A percentile compares a stretch with the other conserved stretches of the same genome.
These are phyloP conservation scores for Phialemonium atrogriseum DNA, from an alignment of 2,329 filamentous ascomycete species.

Conservation along the genomic window DNA sequence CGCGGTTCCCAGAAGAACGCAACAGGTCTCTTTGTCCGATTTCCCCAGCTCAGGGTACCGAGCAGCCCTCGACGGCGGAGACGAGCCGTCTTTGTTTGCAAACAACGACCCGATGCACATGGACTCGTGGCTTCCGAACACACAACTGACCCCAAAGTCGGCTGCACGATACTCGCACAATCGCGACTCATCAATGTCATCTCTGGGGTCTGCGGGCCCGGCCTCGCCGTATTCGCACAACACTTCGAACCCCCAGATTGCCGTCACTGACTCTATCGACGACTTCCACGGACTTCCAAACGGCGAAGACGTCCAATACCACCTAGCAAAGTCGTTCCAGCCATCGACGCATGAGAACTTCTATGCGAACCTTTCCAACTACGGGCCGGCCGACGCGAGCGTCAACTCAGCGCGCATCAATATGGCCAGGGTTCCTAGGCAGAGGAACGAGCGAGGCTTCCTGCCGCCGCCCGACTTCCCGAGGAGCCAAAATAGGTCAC, in stretches of 20 bases:
- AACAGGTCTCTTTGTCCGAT: slow-evolving; percentile 14
- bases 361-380: slow-evolving; percentile 33
- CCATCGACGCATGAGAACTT: slow-evolving; percentile 21
- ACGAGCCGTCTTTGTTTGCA: slow-evolving; percentile 15
- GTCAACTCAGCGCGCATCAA: slow-evolving; percentile 31
- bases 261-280: slow-evolving; percentile 41
- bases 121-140: slow-evolving; percentile 29
- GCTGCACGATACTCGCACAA: slow-evolving; percentile 39
- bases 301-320: slow-evolving; percentile 35
- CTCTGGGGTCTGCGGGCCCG: slow-evolving; percentile 51
- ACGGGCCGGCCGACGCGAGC: slow-evolving; percentile 23
- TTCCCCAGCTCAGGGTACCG: slow-evolving; percentile 9
- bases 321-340: slow-evolving; percentile 32
- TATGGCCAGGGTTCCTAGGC: slow-evolving; percentile 29
- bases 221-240: slow-evolving; percentile 49
- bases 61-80: slow-evolving; percentile 15
- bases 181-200: slow-evolving; percentile 53
- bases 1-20: slow-evolving; percentile 10
- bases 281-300: slow-evolving; percentile 33
- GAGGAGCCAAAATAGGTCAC: slow-evolving; percentile 32
- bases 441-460: slow-evolving; percentile 31
- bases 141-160: slow-evolving; percentile 28
- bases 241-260: slow-evolving; percentile 50
- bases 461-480: slow-evolving; percentile 38
- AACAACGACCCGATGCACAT: slow-evolving; percentile 25